Percentiles rank a stretch among this genome's conserved stretches.
These are phyloP conservation scores for Heimioporus retisporus DNA, from an alignment of 1,284 basidiomycete species.

Conservation along the genomic window DNA sequence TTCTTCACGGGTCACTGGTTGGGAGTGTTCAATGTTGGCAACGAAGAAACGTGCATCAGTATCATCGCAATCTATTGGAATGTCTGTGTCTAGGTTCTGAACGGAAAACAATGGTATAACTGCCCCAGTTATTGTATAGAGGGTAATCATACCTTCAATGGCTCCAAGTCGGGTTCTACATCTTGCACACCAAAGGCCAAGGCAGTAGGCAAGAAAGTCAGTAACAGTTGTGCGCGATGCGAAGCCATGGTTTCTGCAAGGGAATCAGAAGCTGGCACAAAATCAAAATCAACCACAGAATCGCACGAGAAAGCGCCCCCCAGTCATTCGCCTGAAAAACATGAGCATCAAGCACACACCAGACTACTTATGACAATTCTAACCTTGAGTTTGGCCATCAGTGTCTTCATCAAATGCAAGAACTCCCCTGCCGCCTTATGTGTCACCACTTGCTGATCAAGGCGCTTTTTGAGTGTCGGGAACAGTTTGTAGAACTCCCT, in stretches of 20 bases:
- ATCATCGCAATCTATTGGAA: slow-evolving; percentile 48
- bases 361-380: neutral
- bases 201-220: slow-evolving; percentile 54
- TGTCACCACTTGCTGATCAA: slow-evolving; percentile 60
- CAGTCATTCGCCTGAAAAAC: slow-evolving; percentile 64
- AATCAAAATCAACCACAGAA: neutral
- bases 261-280: slow-evolving; percentile 3
- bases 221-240: slow-evolving; percentile 59
- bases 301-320: slow-evolving; percentile 68
- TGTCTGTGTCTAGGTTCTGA: slow-evolving; percentile 62
- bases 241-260: slow-evolving; percentile 63
- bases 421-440: slow-evolving; percentile 65
- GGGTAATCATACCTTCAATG: slow-evolving; percentile 53
- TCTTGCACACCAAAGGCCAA: slow-evolving; percentile 58
- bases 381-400: slow-evolving; percentile 76
- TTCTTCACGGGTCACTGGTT: slow-evolving; percentile 36
- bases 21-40: slow-evolving; percentile 28
- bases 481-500: slow-evolving; percentile 67
- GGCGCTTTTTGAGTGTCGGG: slow-evolving; percentile 52
- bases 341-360: neutral
- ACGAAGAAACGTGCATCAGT: slow-evolving; percentile 51
- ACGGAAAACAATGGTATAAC: neutral
- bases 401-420: slow-evolving; percentile 64
- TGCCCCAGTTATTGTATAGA: neutral
- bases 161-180: slow-evolving; percentile 54